Percentiles rank a stretch among this genome's conserved stretches.
These are phyloP conservation scores for Fusarium mangiferae DNA, from an alignment of 2,329 filamentous ascomycete species.

Conservation along the genomic window DNA sequence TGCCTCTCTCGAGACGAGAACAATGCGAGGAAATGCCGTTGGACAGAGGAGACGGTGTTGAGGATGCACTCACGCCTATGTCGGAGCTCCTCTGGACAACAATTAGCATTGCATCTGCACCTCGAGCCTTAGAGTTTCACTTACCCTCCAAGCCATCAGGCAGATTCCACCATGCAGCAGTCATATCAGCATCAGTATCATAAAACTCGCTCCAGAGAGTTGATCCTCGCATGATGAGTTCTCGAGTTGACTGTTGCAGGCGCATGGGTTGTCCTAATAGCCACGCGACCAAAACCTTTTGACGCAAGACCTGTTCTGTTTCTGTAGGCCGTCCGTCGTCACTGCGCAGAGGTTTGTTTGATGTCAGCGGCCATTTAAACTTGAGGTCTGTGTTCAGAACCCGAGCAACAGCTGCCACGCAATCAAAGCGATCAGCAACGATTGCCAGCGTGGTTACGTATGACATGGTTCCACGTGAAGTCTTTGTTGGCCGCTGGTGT, in stretches of 20 bases:
- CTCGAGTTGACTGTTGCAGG: conserved; percentile 70
- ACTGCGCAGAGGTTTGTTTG: conserved; percentile 48
- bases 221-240: conserved; percentile 74
- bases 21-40: conserved; percentile 71
- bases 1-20: conserved; percentile 75
- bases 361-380: conserved; percentile 65
- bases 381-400: conserved; percentile 62
- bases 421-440: conserved; percentile 79
- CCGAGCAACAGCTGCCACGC: conserved; percentile 63
- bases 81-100: conserved; percentile 68
- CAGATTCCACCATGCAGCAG: conserved; percentile 76
- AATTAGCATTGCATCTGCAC: conserved; percentile 12
- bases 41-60: conserved; percentile 75
- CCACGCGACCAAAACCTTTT: conserved; percentile 75
- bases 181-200: conserved; percentile 44
- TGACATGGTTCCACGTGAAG: conserved; percentile 60
- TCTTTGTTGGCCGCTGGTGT: conserved; percentile 63
- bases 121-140: conserved; percentile 23
- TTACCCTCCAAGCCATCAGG: conserved; percentile 74
- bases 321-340: conserved; percentile 54
- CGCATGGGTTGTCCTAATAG: conserved; percentile 70
- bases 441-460: conserved; percentile 76
- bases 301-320: conserved; percentile 73
- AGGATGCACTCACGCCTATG: conserved; percentile 73
- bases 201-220: conserved; percentile 62